These are phyloP conservation scores for Curvularia verruculosa DNA, from an alignment of 2,329 filamentous ascomycete genomes.

Conservation along the genomic window DNA sequence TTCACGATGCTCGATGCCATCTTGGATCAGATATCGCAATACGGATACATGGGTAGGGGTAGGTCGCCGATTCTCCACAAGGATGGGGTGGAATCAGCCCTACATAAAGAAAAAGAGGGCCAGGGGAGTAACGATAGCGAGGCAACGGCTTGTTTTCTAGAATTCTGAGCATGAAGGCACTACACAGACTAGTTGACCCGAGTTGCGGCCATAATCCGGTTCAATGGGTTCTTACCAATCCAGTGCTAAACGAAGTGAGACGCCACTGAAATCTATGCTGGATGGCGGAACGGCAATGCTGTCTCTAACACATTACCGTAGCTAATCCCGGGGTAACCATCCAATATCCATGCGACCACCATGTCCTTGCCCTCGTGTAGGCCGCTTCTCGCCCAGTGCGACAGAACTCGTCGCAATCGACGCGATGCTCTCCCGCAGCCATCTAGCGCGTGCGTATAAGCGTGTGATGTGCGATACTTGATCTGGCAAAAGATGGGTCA, in stretches of 20 bases:
- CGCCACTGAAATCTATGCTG: background rate
- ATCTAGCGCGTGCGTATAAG: background rate
- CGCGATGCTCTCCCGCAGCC: background rate
- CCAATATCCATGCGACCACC: no score
- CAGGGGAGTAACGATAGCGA: background rate
- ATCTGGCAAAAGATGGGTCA: background rate
- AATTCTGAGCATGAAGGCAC: background rate
- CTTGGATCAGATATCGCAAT: background rate
- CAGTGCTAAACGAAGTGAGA: background rate
- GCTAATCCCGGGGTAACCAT: background rate
- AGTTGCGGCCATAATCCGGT: background rate
- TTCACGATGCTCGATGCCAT: background rate
- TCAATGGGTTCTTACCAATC: background rate
- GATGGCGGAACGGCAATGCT: background rate
- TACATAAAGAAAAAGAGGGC: background rate
- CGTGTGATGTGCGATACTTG: background rate
- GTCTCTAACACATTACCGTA: background rate
- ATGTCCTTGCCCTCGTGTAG: background rate
- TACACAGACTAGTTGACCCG: background rate
- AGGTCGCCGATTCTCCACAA: background rate
- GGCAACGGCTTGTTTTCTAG: background rate
- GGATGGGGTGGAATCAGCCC: background rate
- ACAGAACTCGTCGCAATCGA: background rate
- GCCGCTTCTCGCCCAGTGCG: background rate
- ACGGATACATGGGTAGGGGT: background rate